These are phyloP conservation scores for Starmerella vaccinii DNA, from an alignment of 805 yeast genomes.

Conservation along the genomic window DNA sequence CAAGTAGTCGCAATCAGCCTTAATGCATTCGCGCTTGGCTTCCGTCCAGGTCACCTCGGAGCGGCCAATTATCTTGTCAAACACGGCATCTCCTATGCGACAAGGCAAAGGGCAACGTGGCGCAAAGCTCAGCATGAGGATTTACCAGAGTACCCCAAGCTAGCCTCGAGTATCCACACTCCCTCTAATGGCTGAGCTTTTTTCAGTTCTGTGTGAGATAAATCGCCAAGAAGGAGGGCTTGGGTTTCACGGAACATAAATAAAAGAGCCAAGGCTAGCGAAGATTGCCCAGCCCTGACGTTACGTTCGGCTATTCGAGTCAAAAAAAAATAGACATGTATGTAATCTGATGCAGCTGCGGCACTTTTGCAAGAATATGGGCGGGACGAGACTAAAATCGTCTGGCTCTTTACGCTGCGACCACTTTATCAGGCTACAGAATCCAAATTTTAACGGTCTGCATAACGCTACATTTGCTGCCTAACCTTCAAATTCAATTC, in stretches of 20 bases:
- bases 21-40: background rate
- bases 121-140: background rate
- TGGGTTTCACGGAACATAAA: background rate
- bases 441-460: no score
- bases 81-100: background rate
- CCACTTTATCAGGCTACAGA: no score
- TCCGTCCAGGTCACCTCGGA: background rate
- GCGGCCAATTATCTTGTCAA: background rate
- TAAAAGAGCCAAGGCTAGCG: background rate
- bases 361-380: no score
- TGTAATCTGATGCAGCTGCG: no score
- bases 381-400: no score
- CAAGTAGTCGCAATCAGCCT: conserved; percentile 1
- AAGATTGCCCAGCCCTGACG: background rate
- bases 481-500: no score
- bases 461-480: no score
- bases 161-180: background rate
- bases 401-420: no score
- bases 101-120: background rate
- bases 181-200: background rate
- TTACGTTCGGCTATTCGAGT: background rate
- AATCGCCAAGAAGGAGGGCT: background rate
- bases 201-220: background rate
- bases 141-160: background rate
- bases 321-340: no score